These are phyloP conservation scores for Epicoccum nigrum DNA, from an alignment of 2,329 filamentous ascomycete species.

Conservation along the genomic window DNA sequence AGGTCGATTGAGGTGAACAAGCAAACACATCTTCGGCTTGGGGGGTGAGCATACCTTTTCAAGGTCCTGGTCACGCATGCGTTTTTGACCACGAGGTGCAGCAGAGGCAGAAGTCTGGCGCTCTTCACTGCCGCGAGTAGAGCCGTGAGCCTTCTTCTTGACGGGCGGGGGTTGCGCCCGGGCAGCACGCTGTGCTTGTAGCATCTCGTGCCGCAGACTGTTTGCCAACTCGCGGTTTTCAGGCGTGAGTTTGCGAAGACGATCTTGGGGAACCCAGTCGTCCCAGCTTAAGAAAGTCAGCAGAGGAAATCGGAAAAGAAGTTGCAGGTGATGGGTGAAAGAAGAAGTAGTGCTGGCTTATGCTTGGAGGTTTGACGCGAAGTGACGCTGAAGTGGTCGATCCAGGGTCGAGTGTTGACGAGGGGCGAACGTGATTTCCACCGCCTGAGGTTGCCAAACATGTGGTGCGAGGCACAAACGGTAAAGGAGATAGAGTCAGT, in stretches of 20 bases:
- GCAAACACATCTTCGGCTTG: neutral
- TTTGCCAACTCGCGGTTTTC: slow-evolving; percentile 91
- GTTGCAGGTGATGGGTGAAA: neutral
- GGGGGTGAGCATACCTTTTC: slow-evolving; percentile 66
- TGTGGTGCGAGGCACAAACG: neutral
- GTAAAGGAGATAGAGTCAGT: neutral
- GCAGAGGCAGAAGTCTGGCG: slow-evolving; percentile 65
- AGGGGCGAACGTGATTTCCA: slow-evolving; percentile 22
- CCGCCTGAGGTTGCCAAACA: neutral
- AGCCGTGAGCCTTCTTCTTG: slow-evolving; percentile 65
- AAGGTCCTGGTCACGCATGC: slow-evolving; percentile 79
- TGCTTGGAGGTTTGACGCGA: neutral
- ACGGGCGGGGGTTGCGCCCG: slow-evolving; percentile 52
- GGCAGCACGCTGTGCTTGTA: slow-evolving; percentile 59
- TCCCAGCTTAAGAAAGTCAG: slow-evolving; percentile 72
- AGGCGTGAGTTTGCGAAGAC: slow-evolving; percentile 90
- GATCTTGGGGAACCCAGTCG: slow-evolving; percentile 95
- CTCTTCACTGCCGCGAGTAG: slow-evolving; percentile 78
- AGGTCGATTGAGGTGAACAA: no score
- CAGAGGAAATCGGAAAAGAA: neutral
- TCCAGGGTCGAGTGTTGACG: slow-evolving; percentile 11
- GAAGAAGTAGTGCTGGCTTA: neutral
- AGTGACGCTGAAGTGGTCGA: slow-evolving; percentile 21
- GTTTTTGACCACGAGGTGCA: slow-evolving; percentile 69
- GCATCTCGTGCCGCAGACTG: slow-evolving; percentile 73